Conservation (phyloP, 1,284 basidiomycete species). For the Fomes fomentarius region DNA sequence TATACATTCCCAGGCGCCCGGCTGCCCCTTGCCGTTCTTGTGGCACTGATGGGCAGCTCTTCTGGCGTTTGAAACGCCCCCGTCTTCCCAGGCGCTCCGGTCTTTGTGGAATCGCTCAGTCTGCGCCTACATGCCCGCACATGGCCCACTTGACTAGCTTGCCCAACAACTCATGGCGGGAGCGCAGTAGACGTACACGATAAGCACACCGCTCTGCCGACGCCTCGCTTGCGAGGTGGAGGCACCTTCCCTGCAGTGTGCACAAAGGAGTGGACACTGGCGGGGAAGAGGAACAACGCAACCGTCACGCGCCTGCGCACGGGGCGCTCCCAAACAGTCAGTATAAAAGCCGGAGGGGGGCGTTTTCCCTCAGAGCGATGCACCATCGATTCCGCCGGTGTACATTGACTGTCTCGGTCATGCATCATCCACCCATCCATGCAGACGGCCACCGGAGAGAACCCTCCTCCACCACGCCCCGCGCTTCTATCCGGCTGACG, state of each 20-base stretch:
- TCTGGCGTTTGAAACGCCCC: slow-evolving; percentile 21
- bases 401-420: too few relatives aligned
- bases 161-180: neutral
- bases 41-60: slow-evolving; percentile 27
- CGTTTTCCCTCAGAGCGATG: too few relatives aligned
- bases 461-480: slow-evolving; percentile 20
- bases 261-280: too few relatives aligned
- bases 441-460: slow-evolving; percentile 1
- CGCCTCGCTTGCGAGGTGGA: too few relatives aligned
- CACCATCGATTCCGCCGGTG: too few relatives aligned
- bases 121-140: slow-evolving; percentile 6
- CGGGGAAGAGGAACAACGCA: too few relatives aligned
- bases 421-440: too few relatives aligned
- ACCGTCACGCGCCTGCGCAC: too few relatives aligned
- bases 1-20: slow-evolving; percentile 10
- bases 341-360: too few relatives aligned
- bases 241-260: too few relatives aligned
- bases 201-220: too few relatives aligned
- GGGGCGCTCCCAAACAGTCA: too few relatives aligned
- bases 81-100: slow-evolving; percentile 27
- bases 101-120: slow-evolving; percentile 17
- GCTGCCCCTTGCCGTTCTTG: slow-evolving; percentile 11
- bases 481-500: slow-evolving; percentile 23
- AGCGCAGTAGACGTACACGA: neutral
- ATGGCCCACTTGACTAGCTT: neutral